phyloP scores from a whole-genome alignment of 768 basidiomycete species.

The Hypholoma sublateritium region DNA sequence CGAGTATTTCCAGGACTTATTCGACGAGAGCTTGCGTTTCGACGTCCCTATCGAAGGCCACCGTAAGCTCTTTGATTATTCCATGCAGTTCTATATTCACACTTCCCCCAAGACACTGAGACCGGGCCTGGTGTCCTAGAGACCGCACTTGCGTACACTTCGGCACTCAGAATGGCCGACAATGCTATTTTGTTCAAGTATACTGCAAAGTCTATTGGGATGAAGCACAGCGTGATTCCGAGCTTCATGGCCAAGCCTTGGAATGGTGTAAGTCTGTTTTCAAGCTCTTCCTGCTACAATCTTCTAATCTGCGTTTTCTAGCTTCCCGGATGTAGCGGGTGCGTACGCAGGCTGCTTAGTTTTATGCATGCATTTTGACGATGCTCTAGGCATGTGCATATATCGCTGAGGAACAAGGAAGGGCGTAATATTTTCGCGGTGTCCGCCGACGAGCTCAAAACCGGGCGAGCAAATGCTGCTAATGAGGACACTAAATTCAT shows the following conservation, averaged over 20 bases:
- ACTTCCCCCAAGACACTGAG: conserved; percentile 67
- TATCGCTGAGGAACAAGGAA: conserved; percentile 68
- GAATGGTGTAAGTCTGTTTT: conserved; percentile 65
- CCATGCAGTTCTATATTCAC: background rate
- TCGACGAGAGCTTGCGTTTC: conserved; percentile 72
- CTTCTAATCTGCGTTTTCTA: conserved; percentile 25
- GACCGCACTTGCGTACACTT: conserved; percentile 84
- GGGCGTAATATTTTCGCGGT: conserved; percentile 85
- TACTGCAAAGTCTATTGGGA: conserved; percentile 87
- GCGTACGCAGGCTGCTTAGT: conserved; percentile 6
- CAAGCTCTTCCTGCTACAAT: background rate
- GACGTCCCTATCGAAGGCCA: conserved; percentile 85
- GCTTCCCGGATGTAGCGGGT: conserved; percentile 97
- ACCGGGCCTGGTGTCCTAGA: conserved; percentile 89
- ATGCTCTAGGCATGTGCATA: conserved; percentile 79
- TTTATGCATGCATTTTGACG: background rate
- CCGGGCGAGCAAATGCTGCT: conserved; percentile 68
- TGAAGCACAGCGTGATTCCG: conserved; percentile 84
- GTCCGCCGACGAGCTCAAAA: conserved; percentile 53
- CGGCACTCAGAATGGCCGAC: conserved; percentile 81
- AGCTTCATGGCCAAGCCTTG: conserved; percentile 99
- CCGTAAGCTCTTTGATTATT: conserved; percentile 44
- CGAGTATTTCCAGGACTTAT: conserved; percentile 86
- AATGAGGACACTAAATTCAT: conserved; percentile 84
- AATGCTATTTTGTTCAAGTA: conserved; percentile 94